phyloP scores from a whole-genome alignment of 225 moss, liverwort and hornwort species.

The Climacium dendroides region DNA sequence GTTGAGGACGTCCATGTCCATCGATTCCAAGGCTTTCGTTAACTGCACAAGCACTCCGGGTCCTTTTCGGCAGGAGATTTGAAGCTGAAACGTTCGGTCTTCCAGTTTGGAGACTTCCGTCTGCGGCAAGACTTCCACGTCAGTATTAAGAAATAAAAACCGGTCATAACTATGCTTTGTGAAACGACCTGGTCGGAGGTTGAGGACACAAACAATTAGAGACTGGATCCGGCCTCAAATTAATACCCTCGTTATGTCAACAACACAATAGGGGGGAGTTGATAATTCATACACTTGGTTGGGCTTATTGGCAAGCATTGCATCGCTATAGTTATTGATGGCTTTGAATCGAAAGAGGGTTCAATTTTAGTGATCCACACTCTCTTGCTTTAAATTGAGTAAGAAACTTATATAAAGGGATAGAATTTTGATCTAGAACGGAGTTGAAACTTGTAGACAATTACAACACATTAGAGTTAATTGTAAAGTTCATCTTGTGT shows the following conservation, averaged over 20 bases:
- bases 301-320: background rate
- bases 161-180: background rate
- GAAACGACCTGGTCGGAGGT: background rate
- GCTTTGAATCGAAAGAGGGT: background rate
- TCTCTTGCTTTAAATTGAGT: background rate
- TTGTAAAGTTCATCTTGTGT: no score
- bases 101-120: constrained; percentile 28
- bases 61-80: constrained; percentile 19
- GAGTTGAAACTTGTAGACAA: background rate
- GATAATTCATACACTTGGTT: background rate
- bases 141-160: background rate
- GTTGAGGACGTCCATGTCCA: constrained; percentile 25
- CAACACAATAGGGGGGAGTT: no score
- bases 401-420: background rate
- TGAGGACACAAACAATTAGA: background rate
- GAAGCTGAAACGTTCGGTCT: constrained; percentile 18
- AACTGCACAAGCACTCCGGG: constrained; percentile 33
- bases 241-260: background rate
- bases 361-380: background rate
- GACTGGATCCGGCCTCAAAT: background rate
- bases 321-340: background rate
- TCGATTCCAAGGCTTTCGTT: constrained; percentile 21
- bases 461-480: no score
- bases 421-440: no score
- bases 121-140: constrained; percentile 2